Evolutionary conservation across 495 filamentous ascomycete species (phyloP).

Genomic region (Trichoderma gamsii): DNA sequence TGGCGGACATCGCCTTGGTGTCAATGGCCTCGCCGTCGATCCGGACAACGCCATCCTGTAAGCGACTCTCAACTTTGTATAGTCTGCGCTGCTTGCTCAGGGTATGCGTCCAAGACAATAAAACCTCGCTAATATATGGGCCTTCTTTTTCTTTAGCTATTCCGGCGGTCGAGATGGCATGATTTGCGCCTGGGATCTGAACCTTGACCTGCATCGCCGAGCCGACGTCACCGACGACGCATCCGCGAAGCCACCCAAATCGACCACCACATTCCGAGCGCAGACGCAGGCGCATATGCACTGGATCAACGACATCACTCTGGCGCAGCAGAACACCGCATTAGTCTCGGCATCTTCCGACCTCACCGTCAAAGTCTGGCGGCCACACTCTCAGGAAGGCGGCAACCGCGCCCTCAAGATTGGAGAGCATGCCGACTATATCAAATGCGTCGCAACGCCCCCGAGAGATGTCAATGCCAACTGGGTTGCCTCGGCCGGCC

Average conservation of each 20-base stretch:
- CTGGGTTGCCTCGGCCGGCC: constrained; percentile 95
- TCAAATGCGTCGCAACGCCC: constrained; percentile 85
- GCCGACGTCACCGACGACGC: constrained; percentile 31
- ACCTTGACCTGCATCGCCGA: constrained; percentile 45
- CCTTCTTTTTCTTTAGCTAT: constrained; percentile 40
- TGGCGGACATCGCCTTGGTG: constrained; percentile 80
- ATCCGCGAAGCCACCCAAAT: constrained; percentile 29
- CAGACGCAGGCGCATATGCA: constrained; percentile 98
- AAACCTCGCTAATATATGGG: not conserved
- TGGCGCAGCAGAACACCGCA: constrained; percentile 73
- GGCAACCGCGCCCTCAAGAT: constrained; percentile 67
- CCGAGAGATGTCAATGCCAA: constrained; percentile 50
- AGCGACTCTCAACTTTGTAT: constrained; percentile 33
- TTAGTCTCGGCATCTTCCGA: constrained; percentile 94
- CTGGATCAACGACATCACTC: constrained; percentile 96
- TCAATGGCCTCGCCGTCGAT: constrained; percentile 89
- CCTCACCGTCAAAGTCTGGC: constrained; percentile 90
- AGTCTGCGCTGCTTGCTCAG: constrained; percentile 40
- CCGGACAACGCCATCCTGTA: constrained; percentile 79
- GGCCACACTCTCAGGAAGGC: constrained; percentile 67
- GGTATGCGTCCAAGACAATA: not conserved
- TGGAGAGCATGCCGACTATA: constrained; percentile 91
- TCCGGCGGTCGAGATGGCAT: constrained; percentile 93
- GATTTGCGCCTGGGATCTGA: constrained; percentile 90
- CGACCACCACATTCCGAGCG: constrained; percentile 65